These are phyloP conservation scores for Myriosclerotinia curreyana DNA, from an alignment of 2,329 filamentous ascomycete species.

Conservation along the genomic window DNA sequence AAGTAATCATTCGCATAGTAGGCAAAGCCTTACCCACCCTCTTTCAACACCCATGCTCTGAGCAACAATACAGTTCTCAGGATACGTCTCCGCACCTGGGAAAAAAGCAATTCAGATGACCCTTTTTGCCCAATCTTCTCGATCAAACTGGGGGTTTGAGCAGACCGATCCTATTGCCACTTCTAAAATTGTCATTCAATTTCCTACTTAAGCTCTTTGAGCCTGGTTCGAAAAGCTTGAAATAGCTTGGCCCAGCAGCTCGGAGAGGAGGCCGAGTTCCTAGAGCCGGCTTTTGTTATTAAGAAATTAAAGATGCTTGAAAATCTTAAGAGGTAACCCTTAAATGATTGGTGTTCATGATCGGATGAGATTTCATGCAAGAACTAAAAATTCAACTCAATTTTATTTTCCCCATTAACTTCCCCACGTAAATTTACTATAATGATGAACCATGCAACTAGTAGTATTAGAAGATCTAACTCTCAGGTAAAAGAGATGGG, in stretches of 20 bases:
- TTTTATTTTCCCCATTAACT: conserved; percentile 14
- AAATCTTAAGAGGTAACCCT: not conserved
- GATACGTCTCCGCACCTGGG: conserved; percentile 1
- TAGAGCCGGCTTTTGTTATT: not conserved
- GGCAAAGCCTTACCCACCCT: conserved; percentile 12
- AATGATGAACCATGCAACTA: not conserved
- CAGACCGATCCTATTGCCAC: not conserved
- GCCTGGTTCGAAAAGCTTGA: conserved; percentile 4
- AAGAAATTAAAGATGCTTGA: not conserved
- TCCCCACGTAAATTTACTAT: conserved; percentile 5
- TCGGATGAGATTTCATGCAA: conserved; percentile 6
- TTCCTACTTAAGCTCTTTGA: conserved; percentile 7
- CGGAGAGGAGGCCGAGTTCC: conserved; percentile 17
- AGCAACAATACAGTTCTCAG: not conserved
- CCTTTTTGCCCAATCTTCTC: conserved; percentile 10
- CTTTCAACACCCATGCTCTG: conserved; percentile 3
- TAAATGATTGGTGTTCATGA: conserved; percentile 2
- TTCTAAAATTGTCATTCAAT: conserved; percentile 12
- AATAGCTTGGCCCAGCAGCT: conserved; percentile 7
- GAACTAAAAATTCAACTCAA: conserved; percentile 6
- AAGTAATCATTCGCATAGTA: not conserved
- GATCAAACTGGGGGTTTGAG: not conserved
- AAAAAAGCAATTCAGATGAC: conserved; percentile 20
- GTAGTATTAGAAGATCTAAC: not conserved
- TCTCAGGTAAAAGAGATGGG: conserved; percentile 6